A percentile compares a stretch with the other conserved stretches of the same genome.
Evolutionary conservation across 2,329 filamentous ascomycete genomes (phyloP).

Genomic region (Clonostachys byssicola): DNA sequence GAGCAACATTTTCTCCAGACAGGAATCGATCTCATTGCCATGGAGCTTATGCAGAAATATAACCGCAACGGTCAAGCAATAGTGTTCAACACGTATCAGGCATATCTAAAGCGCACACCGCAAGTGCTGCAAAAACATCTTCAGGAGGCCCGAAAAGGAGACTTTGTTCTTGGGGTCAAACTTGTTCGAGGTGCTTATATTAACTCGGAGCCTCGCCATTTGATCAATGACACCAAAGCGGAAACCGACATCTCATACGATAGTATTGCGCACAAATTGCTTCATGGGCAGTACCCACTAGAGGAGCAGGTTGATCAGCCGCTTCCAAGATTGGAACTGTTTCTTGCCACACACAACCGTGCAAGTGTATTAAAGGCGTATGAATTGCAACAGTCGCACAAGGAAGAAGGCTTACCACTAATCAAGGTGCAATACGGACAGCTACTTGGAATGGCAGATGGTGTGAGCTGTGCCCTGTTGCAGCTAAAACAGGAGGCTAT

Average conservation of each 20-base stretch:
- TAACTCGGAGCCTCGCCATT: constrained; percentile 35
- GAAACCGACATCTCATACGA: constrained; percentile 51
- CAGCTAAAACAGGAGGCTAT: constrained; percentile 19
- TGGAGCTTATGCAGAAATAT: constrained; percentile 28
- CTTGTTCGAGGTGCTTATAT: constrained; percentile 55
- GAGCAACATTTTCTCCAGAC: constrained; percentile 38
- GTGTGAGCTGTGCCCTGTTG: constrained; percentile 45
- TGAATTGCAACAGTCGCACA: constrained; percentile 34
- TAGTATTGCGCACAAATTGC: constrained; percentile 36
- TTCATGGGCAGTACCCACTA: constrained; percentile 37
- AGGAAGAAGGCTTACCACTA: constrained; percentile 23
- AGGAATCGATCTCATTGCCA: constrained; percentile 23
- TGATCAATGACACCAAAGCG: constrained; percentile 48
- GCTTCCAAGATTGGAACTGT: constrained; percentile 42
- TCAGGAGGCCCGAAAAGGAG: constrained; percentile 31
- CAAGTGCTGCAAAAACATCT: constrained; percentile 38
- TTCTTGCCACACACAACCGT: constrained; percentile 51
- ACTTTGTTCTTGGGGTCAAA: constrained; percentile 50
- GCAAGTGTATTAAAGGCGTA: constrained; percentile 32
- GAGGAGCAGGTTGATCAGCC: constrained; percentile 32
- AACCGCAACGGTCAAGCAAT: constrained; percentile 26
- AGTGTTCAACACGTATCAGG: constrained; percentile 51
- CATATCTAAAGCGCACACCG: constrained; percentile 47
- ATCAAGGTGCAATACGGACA: constrained; percentile 42
- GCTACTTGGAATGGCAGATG: constrained; percentile 54